Conservation (phyloP, 306 rosid species). For the Lathyrus aphaca region DNA sequence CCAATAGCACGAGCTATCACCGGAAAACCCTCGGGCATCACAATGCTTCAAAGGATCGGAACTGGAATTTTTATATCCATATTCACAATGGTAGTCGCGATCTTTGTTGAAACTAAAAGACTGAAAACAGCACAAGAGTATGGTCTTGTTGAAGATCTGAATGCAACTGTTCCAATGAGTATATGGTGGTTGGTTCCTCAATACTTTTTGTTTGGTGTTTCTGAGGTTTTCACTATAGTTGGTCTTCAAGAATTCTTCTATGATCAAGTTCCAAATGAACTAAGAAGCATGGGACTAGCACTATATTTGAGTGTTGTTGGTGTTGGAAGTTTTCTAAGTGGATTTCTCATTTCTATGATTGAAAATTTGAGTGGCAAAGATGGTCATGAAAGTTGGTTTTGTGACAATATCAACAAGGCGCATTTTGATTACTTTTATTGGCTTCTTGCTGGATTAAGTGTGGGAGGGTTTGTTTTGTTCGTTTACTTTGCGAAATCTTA, state of each 20-base stretch:
- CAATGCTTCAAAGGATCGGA: no score
- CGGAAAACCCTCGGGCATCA: no score
- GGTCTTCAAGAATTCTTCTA: no score
- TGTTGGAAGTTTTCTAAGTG: conserved; percentile 65
- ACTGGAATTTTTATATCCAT: no score
- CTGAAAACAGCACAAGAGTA: conserved; percentile 56
- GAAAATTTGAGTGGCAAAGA: conserved; percentile 41
- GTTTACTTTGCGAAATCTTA: conserved; percentile 2
- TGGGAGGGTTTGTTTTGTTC: conserved; percentile 34
- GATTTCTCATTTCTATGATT: conserved; percentile 59
- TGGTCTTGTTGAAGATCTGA: conserved; percentile 54
- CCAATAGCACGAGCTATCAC: no score
- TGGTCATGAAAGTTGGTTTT: conserved; percentile 60
- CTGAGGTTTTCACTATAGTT: no score
- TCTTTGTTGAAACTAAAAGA: conserved; percentile 60
- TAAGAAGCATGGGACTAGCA: conserved; percentile 39
- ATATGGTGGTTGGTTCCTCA: not conserved
- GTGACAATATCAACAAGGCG: conserved; percentile 60
- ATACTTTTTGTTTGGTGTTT: no score
- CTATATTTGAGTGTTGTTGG: conserved; percentile 73
- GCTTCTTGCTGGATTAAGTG: conserved; percentile 56
- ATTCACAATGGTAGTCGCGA: conserved; percentile 51
- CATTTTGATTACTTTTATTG: conserved; percentile 79
- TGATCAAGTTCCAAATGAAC: no score
- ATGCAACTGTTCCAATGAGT: conserved; percentile 64